A percentile compares a stretch with the other conserved stretches of the same genome.
Conservation (phyloP, 768 basidiomycete genomes). For the Exidia glandulosa region DNA sequence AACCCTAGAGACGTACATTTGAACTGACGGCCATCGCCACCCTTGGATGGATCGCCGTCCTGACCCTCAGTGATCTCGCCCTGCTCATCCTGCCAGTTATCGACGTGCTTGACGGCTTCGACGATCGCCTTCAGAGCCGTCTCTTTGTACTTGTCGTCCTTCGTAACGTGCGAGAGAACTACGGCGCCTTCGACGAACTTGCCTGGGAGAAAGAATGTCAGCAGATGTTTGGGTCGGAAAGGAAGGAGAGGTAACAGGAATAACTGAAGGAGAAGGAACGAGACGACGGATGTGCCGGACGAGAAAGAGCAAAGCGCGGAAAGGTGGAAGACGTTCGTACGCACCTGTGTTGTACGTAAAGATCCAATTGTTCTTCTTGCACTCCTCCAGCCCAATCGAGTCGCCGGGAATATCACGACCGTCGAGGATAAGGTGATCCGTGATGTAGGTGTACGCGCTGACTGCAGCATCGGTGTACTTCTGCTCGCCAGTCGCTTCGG, state of each 20-base stretch:
- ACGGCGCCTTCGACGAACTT: constrained; percentile 43
- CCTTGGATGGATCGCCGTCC: not conserved
- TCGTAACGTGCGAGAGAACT: constrained; percentile 32
- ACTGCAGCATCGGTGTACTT: constrained; percentile 38
- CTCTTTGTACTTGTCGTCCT: constrained; percentile 29
- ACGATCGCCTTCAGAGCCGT: constrained; percentile 27
- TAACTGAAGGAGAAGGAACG: no score
- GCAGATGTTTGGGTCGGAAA: no score
- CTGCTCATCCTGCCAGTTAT: constrained; percentile 34
- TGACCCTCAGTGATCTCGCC: constrained; percentile 42
- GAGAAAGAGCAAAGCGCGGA: no score
- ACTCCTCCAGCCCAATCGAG: constrained; percentile 34
- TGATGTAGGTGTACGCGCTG: constrained; percentile 37
- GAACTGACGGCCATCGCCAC: not conserved
- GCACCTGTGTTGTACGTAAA: constrained; percentile 47
- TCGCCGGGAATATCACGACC: constrained; percentile 33
- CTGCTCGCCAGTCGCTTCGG: constrained; percentile 31
- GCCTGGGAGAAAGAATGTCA: no score
- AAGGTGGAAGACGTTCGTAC: no score
- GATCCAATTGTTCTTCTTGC: constrained; percentile 34
- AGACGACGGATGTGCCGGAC: no score
- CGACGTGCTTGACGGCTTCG: constrained; percentile 30
- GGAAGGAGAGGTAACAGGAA: no score
- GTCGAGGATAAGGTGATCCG: constrained; percentile 31
- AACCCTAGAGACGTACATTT: not conserved